Evolutionary conservation across 1,284 basidiomycete genomes (phyloP), one percentile per base, ranked within the genome.

Genomic region (Heterobasidion parviporum): DNA sequence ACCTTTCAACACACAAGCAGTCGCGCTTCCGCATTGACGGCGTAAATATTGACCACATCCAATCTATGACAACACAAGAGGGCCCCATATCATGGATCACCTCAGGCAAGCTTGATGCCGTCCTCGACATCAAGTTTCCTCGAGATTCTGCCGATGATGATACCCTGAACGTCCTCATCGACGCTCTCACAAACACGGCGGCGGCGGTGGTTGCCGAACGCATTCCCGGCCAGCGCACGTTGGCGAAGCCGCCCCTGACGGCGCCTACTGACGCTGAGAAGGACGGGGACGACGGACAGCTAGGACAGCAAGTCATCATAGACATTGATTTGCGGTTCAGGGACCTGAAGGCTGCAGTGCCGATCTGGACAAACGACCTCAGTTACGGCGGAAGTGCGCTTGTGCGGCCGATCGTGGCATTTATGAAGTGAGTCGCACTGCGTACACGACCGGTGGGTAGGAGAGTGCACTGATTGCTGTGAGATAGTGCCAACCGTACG

Each of bases 71-170:
- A 2, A 87, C 87, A 5, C 81, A 85, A 58, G 88, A 87, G 60
- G 94, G 96, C 0, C 94, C 96, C 4, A 86, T 98, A 58, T 93
- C 92, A 4, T 99, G 97, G 96, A 94, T 99, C 61, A 91, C 89
- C 1, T 92, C 94, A 0, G 97, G 97, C 50, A 96, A 96, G 71
- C 83, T 98, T 35, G 96, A 99, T 65, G 90, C 94, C 3, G 97
- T 99, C 3, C 82, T 98, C 16, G 96, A 99, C 72, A 94, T 99
- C 72, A 94, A 95, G 67, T 98, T 99, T 71, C 95, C 97, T 12
- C 83, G 85, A 20, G 87, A 94, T 63, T 81, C 85, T 8, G 85
- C 87, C 53, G 86, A 88, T 60, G 79, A 85, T 7, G 57, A 58
- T 32, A 81, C 85, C n/a, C 78, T 98, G 61, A 89, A 95, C 64